Percentiles rank a stretch among this genome's conserved stretches.
Conservation (phyloP, 2,329 filamentous ascomycete genomes). For the Penicillium sp. region DNA sequence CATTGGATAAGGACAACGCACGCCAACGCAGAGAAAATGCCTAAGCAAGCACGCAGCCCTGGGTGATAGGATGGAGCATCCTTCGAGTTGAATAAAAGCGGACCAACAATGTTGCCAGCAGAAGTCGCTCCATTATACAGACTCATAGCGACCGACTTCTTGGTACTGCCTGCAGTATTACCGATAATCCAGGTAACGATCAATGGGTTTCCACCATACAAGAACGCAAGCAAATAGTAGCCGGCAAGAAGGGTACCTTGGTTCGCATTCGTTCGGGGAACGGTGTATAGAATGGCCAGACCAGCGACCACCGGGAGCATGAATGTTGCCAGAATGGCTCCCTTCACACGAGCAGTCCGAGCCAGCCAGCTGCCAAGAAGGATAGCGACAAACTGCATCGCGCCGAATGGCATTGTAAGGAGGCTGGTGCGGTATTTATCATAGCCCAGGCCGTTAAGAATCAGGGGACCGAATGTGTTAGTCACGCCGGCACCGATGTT, state of each 20-base stretch:
- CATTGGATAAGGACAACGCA: slow-evolving; percentile 56
- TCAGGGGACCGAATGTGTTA: slow-evolving; percentile 65
- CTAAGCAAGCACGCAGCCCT: slow-evolving; percentile 54
- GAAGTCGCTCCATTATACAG: slow-evolving; percentile 63
- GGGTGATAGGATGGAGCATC: slow-evolving; percentile 61
- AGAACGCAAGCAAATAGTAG: slow-evolving; percentile 66
- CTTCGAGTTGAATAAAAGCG: slow-evolving; percentile 58
- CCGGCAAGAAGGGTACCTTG: slow-evolving; percentile 55
- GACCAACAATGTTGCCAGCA: slow-evolving; percentile 66
- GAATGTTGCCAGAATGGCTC: slow-evolving; percentile 53
- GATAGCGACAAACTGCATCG: slow-evolving; percentile 60
- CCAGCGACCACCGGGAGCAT: slow-evolving; percentile 63
- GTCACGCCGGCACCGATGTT: slow-evolving; percentile 65
- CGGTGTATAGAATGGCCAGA: slow-evolving; percentile 54
- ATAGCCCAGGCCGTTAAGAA: slow-evolving; percentile 61
- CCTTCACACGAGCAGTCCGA: slow-evolving; percentile 59
- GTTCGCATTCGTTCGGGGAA: slow-evolving; percentile 46
- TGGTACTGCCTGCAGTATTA: slow-evolving; percentile 67
- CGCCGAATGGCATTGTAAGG: slow-evolving; percentile 67
- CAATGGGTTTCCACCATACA: slow-evolving; percentile 65
- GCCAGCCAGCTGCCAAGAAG: slow-evolving; percentile 60
- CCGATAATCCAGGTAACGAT: slow-evolving; percentile 68
- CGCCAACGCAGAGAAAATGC: slow-evolving; percentile 50
- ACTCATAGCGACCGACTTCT: slow-evolving; percentile 64
- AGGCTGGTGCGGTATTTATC: slow-evolving; percentile 59